Conservation (phyloP, 805 yeast species). For the Metschnikowia borealis region DNA sequence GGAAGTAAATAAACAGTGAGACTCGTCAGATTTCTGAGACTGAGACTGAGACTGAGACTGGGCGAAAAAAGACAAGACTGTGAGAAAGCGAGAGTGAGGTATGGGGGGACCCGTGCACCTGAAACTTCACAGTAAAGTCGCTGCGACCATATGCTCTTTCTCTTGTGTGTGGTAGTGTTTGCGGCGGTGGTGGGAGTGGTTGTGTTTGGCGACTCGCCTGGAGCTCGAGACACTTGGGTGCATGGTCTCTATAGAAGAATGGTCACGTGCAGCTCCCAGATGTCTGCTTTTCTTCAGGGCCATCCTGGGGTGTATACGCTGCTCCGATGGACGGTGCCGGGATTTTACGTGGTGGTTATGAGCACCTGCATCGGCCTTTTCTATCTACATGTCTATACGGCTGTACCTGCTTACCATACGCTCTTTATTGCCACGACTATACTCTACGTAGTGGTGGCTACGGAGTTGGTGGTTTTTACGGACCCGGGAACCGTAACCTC, state of each 20-base stretch:
- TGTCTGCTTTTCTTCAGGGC: constrained; percentile 4
- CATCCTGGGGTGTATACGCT: constrained; percentile 9
- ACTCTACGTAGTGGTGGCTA: constrained; percentile 28
- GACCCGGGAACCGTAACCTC: constrained; percentile 41
- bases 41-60: too few species aligned
- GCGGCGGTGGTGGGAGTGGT: constrained; percentile 24
- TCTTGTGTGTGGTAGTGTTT: constrained; percentile 6
- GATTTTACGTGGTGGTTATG: constrained; percentile 35
- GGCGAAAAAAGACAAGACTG: too few species aligned
- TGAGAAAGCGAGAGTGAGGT: too few species aligned
- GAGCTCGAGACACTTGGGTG: constrained; percentile 31
- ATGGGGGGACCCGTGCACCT: neutral
- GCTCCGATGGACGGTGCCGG: constrained; percentile 44
- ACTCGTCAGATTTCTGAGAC: too few species aligned
- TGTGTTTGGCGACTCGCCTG: constrained; percentile 50
- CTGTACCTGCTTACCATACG: constrained; percentile 15
- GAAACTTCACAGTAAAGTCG: too few species aligned
- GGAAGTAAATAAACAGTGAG: too few species aligned
- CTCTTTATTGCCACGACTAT: constrained; percentile 30
- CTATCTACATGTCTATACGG: constrained; percentile 25
- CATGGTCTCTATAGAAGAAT: constrained; percentile 20
- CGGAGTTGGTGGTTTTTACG: constrained; percentile 34
- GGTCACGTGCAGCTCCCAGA: constrained; percentile 4
- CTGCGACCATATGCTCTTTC: constrained; percentile 10
- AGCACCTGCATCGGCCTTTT: constrained; percentile 31